A percentile compares a stretch with the other conserved stretches of the same genome.
phyloP scores from a whole-genome alignment of 148 eudicot species.

The Agrostemma githago region DNA sequence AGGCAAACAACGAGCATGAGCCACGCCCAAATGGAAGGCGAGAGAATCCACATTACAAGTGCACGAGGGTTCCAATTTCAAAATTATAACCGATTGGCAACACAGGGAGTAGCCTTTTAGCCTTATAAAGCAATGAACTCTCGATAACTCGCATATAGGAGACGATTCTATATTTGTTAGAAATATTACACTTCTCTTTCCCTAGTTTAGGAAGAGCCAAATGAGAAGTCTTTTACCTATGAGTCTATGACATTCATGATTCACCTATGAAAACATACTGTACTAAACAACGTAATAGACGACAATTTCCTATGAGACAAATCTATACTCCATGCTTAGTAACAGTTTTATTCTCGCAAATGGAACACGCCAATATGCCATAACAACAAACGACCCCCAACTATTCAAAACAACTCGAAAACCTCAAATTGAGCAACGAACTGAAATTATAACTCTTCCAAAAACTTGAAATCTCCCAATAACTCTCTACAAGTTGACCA shows the following conservation, averaged over 20 bases:
- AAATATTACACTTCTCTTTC: neutral
- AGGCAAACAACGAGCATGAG: neutral
- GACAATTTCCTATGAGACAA: neutral
- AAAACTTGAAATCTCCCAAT: neutral
- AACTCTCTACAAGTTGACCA: neutral
- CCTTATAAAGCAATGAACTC: too few species aligned
- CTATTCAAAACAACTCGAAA: neutral
- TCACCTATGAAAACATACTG: too few species aligned
- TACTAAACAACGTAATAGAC: neutral
- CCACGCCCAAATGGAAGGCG: too few species aligned
- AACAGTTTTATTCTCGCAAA: neutral
- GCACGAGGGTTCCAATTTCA: too few species aligned
- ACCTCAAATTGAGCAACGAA: neutral
- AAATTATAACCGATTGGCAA: too few species aligned
- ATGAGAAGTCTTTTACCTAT: too few species aligned
- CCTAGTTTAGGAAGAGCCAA: neutral
- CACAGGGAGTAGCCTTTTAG: too few species aligned
- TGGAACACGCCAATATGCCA: neutral
- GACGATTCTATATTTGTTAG: neutral
- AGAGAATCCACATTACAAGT: too few species aligned
- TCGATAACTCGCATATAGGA: neutral
- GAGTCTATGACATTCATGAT: too few species aligned
- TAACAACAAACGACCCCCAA: neutral
- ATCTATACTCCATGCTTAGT: neutral
- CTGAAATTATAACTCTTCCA: neutral